Evolutionary conservation across 2,329 filamentous ascomycete species (phyloP).

Genomic region (Aspergillus thermomutatus): DNA sequence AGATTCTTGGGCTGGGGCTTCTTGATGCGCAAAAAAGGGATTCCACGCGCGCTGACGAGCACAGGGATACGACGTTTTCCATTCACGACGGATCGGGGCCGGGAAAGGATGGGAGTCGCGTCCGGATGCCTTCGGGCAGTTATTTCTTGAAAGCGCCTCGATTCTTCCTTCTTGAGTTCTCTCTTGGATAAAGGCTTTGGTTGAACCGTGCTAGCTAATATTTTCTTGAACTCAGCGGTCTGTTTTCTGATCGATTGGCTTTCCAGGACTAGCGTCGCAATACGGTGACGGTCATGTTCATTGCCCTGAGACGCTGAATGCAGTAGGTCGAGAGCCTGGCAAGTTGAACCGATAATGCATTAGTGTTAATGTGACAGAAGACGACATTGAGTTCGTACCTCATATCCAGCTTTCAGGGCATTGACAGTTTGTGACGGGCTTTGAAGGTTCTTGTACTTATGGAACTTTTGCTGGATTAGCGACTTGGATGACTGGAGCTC

Average conservation of each 20-base stretch:
- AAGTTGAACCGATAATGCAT: neutral
- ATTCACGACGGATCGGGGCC: constrained; percentile 30
- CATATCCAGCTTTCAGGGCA: constrained; percentile 41
- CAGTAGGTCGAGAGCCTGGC: constrained; percentile 38
- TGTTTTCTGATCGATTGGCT: constrained; percentile 18
- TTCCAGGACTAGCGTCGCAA: constrained; percentile 27
- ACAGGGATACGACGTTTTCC: constrained; percentile 40
- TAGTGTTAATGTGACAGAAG: neutral
- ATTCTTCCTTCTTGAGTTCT: constrained; percentile 23
- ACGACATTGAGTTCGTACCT: constrained; percentile 24
- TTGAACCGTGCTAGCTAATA: constrained; percentile 11
- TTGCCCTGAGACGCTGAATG: constrained; percentile 31
- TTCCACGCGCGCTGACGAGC: constrained; percentile 40
- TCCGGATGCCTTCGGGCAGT: constrained; percentile 33
- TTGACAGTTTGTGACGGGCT: constrained; percentile 39
- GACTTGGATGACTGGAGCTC: constrained; percentile 23
- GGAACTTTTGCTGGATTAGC: constrained; percentile 37
- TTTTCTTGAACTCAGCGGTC: constrained; percentile 19
- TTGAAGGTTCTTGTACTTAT: constrained; percentile 34
- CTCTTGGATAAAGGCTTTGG: constrained; percentile 21
- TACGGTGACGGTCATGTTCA: constrained; percentile 17
- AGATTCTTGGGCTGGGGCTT: constrained; percentile 43
- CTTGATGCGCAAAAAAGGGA: constrained; percentile 44
- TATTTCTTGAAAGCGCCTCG: constrained; percentile 22
- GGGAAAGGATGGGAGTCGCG: constrained; percentile 31